phyloP scores from a whole-genome alignment of 73 alveolate species.

The Tetrahymena borealis region DNA sequence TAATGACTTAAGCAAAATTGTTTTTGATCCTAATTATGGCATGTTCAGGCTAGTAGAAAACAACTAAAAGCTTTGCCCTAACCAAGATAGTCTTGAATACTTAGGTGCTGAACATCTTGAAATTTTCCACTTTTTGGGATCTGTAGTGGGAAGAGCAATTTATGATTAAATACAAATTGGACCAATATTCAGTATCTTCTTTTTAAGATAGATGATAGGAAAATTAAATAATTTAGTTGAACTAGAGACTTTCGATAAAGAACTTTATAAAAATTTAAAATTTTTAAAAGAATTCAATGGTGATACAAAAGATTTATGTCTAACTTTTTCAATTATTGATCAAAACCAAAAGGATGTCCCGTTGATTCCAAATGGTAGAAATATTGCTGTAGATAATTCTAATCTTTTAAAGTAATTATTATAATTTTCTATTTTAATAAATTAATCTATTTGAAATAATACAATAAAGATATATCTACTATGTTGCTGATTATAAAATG shows the following conservation, averaged over 20 bases:
- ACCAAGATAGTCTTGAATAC: slow-evolving; percentile 38
- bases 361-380: slow-evolving; percentile 78
- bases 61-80: slow-evolving; percentile 69
- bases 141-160: slow-evolving; percentile 86
- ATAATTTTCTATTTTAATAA: not conserved
- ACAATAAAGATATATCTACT: slow-evolving; percentile 44
- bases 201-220: slow-evolving; percentile 72
- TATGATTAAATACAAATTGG: slow-evolving; percentile 80
- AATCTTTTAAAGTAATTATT: slow-evolving; percentile 61
- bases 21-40: slow-evolving; percentile 86
- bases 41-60: slow-evolving; percentile 72
- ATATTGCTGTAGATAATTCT: slow-evolving; percentile 71
- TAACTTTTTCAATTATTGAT: slow-evolving; percentile 48
- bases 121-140: slow-evolving; percentile 84
- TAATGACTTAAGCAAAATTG: slow-evolving; percentile 66
- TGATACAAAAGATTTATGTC: slow-evolving; percentile 51
- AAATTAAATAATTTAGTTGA: slow-evolving; percentile 74
- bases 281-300: slow-evolving; percentile 57
- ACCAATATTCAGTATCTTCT: slow-evolving; percentile 85
- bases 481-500: slow-evolving; percentile 73
- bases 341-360: slow-evolving; percentile 66
- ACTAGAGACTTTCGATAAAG: slow-evolving; percentile 84
- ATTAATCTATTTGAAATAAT: not conserved
- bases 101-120: slow-evolving; percentile 57
- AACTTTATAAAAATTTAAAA: slow-evolving; percentile 61